Conservation (phyloP, 2,329 filamentous ascomycete species). For the Pyrenophora seminiperda region DNA sequence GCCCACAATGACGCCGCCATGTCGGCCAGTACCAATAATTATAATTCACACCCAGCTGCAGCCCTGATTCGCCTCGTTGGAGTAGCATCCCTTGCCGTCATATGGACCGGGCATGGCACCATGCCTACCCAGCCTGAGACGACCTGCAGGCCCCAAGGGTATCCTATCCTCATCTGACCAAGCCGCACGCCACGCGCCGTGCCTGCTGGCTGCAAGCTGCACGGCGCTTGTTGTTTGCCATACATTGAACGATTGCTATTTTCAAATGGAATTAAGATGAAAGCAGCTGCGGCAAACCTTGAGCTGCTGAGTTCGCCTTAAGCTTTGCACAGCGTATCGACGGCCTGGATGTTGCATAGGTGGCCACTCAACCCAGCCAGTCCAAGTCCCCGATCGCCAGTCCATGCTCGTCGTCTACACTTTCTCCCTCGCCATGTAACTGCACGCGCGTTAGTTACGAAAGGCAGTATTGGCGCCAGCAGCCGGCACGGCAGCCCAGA, state of each 20-base stretch:
- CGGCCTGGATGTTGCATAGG: too few species aligned
- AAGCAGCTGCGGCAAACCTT: background rate
- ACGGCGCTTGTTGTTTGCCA: conserved; percentile 9
- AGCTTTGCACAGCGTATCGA: background rate
- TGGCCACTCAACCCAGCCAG: background rate
- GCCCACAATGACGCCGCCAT: conserved; percentile 31
- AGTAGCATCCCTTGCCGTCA: conserved; percentile 22
- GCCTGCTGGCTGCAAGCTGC: conserved; percentile 3
- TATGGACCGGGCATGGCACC: conserved; percentile 4
- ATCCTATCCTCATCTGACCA: conserved; percentile 21
- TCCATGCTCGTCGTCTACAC: conserved; percentile 7
- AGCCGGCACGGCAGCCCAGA: background rate
- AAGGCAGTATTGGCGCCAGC: conserved; percentile 1
- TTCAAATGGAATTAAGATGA: background rate
- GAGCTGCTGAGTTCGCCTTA: background rate
- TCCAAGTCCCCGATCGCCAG: conserved; percentile 7
- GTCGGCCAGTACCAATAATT: conserved; percentile 37
- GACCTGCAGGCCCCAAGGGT: conserved; percentile 22
- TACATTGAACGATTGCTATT: background rate
- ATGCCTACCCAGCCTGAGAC: conserved; percentile 33
- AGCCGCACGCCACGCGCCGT: conserved; percentile 17
- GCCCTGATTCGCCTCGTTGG: conserved; percentile 29
- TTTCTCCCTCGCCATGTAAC: background rate
- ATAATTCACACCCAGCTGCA: conserved; percentile 29
- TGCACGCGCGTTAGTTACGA: too few species aligned